Evolutionary conservation across 495 filamentous ascomycete species (phyloP), one percentile per base, ranked within the genome.

Genomic region (Penicillium soppii): DNA sequence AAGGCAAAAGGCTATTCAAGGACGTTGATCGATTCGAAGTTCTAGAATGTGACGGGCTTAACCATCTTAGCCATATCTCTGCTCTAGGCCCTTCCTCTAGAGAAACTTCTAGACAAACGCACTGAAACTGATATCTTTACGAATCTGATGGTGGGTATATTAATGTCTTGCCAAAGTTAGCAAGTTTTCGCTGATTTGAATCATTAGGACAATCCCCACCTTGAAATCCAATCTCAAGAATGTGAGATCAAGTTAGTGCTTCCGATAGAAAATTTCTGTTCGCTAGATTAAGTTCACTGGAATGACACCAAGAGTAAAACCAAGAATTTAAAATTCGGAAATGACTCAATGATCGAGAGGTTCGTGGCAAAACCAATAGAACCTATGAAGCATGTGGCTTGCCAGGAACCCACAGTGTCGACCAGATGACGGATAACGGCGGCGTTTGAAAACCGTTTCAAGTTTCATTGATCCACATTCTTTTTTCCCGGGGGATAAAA

Each of bases 11-110:
- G 13, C 58, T 71, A 12, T 71, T 72, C 47, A 44, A 58, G 25
- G 43, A 36, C 1, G n/a, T 56, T 20, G 56, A 63, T 49, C 48
- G 55, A 2, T 20, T 39, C 38, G 16, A 33, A 22, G 45, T 19
- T 10, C 44, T 48, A 19, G 54, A 61, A 43, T 70, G 73, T 43
- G 47, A 57, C 49, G 56, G 54, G 23, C 7, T 43, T 48, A 44
- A 41, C 12, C 70, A 71, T 47, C 55, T 72, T 15, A 62, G 62
- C 22, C 47, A 66, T 33, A 74, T 72, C 46, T 63, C 66, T 41
- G 62, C 67, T 20, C 43, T 73, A 32, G 72, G 69, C 1, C 63
- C 69, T 23, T n/a, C 45, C 60, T 19, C 71, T 69, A 29, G 25
- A 50, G 37, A 44, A 54, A 2, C 45, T 65, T 16, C 29, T 63